These are phyloP conservation scores for Plantago elongata DNA, from an alignment of 257 asterid species.

Conservation along the genomic window DNA sequence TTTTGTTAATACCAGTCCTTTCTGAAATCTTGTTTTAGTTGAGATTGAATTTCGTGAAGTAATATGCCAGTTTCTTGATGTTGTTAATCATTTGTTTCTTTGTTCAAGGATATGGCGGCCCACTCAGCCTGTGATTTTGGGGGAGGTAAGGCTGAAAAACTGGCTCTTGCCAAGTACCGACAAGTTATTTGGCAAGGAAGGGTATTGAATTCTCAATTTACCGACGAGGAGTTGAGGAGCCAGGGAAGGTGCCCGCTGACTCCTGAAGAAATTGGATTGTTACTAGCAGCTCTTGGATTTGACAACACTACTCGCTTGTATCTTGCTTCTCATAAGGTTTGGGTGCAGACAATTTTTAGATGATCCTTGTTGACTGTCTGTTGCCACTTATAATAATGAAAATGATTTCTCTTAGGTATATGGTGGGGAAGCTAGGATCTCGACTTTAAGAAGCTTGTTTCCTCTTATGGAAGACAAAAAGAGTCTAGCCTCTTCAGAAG, in stretches of 20 bases:
- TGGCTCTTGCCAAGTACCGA: constrained; percentile 91
- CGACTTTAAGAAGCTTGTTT: constrained; percentile 66
- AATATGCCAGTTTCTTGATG: neutral
- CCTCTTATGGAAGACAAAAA: constrained; percentile 91
- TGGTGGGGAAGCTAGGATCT: constrained; percentile 91
- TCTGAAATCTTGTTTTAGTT: no score
- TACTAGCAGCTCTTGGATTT: constrained; percentile 94
- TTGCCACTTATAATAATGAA: neutral
- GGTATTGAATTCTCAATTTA: constrained; percentile 88
- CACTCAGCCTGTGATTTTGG: constrained; percentile 99
- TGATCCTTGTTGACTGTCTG: neutral
- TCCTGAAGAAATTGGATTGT: constrained; percentile 95
- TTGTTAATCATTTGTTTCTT: constrained; percentile 2
- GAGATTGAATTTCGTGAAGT: no score
- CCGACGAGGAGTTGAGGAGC: constrained; percentile 95
- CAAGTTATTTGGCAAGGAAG: constrained; percentile 98
- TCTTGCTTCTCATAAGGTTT: constrained; percentile 96
- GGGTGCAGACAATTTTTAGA: constrained; percentile 1
- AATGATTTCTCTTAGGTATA: constrained; percentile 47
- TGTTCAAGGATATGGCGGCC: constrained; percentile 96
- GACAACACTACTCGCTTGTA: constrained; percentile 83
- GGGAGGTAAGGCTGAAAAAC: constrained; percentile 95
- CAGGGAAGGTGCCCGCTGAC: constrained; percentile 97
- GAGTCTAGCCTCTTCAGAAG: constrained; percentile 83
- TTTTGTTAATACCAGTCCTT: neutral